A percentile compares a stretch with the other conserved stretches of the same genome.
Evolutionary conservation across 1,284 basidiomycete species (phyloP).

Genomic region (Heterobasidion parviporum): DNA sequence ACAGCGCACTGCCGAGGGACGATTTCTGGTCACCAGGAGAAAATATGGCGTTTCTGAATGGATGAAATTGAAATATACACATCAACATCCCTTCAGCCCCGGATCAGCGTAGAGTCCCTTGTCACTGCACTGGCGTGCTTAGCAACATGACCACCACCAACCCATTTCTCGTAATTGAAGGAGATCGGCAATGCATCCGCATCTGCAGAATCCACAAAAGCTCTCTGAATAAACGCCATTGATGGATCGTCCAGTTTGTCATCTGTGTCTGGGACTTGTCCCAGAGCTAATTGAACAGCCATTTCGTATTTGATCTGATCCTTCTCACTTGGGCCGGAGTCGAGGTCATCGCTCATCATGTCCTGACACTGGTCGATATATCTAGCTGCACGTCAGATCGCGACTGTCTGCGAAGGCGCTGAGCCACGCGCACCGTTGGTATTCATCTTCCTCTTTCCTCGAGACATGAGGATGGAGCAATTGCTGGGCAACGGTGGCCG

Average conservation of each 20-base stretch:
- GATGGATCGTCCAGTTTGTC: background rate
- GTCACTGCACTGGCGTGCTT: background rate
- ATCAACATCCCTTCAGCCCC: too few species aligned
- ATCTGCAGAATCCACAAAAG: background rate
- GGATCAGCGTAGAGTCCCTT: background rate
- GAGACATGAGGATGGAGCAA: slow-evolving; percentile 62
- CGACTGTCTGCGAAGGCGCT: background rate
- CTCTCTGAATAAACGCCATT: background rate
- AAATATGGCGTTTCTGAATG: too few species aligned
- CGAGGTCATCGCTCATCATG: slow-evolving; percentile 41
- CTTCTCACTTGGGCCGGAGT: slow-evolving; percentile 14
- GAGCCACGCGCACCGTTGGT: slow-evolving; percentile 54
- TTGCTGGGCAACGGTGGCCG: slow-evolving; percentile 54
- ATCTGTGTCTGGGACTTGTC: background rate
- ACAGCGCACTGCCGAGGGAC: too few species aligned
- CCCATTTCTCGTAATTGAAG: slow-evolving; percentile 1
- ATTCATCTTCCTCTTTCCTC: slow-evolving; percentile 65
- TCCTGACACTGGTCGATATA: slow-evolving; percentile 70
- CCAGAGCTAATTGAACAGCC: background rate
- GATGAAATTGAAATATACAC: too few species aligned
- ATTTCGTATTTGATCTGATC: slow-evolving; percentile 6
- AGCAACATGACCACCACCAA: background rate
- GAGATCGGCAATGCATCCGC: background rate
- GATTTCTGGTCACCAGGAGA: too few species aligned
- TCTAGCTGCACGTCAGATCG: slow-evolving; percentile 23